Evolutionary conservation across 768 basidiomycete genomes (phyloP).

Genomic region (Rhizopogon rudus): DNA sequence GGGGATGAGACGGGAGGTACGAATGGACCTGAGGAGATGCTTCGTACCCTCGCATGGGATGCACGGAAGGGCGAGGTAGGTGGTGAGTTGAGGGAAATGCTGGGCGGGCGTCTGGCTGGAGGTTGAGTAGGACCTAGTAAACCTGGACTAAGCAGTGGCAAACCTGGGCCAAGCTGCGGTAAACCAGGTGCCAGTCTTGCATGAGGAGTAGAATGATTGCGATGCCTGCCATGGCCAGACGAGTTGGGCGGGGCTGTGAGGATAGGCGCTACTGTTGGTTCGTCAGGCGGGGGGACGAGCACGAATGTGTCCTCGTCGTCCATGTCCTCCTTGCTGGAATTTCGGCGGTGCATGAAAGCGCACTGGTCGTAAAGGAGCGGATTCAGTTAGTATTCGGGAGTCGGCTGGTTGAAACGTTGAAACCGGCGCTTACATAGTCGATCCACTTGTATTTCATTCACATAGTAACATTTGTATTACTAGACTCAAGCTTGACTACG

Average conservation of each 20-base stretch:
- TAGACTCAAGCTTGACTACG: too few species aligned
- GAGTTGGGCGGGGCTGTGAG: constrained; percentile 13
- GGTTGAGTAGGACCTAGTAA: not conserved
- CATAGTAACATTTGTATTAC: too few species aligned
- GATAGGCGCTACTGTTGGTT: constrained; percentile 4
- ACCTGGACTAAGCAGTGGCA: constrained; percentile 5
- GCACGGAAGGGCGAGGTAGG: constrained; percentile 28
- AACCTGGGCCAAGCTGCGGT: constrained; percentile 21
- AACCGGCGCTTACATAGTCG: too few species aligned
- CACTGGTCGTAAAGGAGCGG: not conserved
- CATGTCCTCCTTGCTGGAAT: constrained; percentile 37
- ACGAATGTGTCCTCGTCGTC: constrained; percentile 18
- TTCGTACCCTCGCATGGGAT: constrained; percentile 27
- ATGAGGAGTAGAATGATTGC: constrained; percentile 21
- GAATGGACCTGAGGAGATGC: constrained; percentile 29
- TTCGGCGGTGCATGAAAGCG: constrained; percentile 33
- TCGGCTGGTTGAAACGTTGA: too few species aligned
- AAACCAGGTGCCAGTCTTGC: constrained; percentile 12
- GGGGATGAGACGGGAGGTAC: constrained; percentile 23
- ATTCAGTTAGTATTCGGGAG: too few species aligned
- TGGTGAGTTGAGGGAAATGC: constrained; percentile 17
- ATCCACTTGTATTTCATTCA: too few species aligned
- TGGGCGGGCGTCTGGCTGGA: constrained; percentile 19
- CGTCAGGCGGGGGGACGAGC: not conserved
- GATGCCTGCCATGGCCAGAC: constrained; percentile 11